A percentile compares a stretch with the other conserved stretches of the same genome.
phyloP scores from a whole-genome alignment of 768 basidiomycete genomes.

The Hypholoma sublateritium region DNA sequence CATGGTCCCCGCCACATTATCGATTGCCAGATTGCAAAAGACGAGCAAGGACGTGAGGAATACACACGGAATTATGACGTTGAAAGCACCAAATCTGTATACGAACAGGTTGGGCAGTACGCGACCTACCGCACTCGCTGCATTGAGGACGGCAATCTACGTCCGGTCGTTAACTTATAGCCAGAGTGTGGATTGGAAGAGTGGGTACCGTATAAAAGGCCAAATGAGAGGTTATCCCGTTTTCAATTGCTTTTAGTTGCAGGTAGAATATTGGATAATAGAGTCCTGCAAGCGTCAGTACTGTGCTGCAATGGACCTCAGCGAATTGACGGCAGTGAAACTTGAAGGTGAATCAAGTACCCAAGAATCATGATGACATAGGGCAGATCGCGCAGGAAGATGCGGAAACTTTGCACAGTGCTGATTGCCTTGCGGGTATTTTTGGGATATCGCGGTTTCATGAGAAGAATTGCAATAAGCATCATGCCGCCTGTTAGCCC shows the following conservation, averaged over 20 bases:
- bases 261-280: slow-evolving; percentile 58
- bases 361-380: slow-evolving; percentile 45
- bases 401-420: slow-evolving; percentile 24
- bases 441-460: slow-evolving; percentile 41
- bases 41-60: slow-evolving; percentile 33
- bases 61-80: slow-evolving; percentile 35
- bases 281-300: slow-evolving; percentile 35
- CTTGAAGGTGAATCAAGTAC: slow-evolving; percentile 15
- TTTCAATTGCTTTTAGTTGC: slow-evolving; percentile 51
- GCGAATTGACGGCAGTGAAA: background rate
- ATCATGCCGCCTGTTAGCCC: slow-evolving; percentile 38
- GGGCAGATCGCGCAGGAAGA: slow-evolving; percentile 42
- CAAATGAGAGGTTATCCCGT: slow-evolving; percentile 42
- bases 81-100: slow-evolving; percentile 38
- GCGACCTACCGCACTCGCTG: slow-evolving; percentile 45
- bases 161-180: background rate
- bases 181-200: background rate
- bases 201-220: slow-evolving; percentile 55
- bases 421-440: slow-evolving; percentile 30
- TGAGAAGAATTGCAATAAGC: slow-evolving; percentile 36
- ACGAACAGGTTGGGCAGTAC: slow-evolving; percentile 43
- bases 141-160: slow-evolving; percentile 55
- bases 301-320: slow-evolving; percentile 24
- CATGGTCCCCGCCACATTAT: slow-evolving; percentile 31
- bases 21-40: slow-evolving; percentile 43